A percentile compares a stretch with the other conserved stretches of the same genome.
Evolutionary conservation across 1,139 yeast genomes (phyloP).

Genomic region (Pichia sp.): DNA sequence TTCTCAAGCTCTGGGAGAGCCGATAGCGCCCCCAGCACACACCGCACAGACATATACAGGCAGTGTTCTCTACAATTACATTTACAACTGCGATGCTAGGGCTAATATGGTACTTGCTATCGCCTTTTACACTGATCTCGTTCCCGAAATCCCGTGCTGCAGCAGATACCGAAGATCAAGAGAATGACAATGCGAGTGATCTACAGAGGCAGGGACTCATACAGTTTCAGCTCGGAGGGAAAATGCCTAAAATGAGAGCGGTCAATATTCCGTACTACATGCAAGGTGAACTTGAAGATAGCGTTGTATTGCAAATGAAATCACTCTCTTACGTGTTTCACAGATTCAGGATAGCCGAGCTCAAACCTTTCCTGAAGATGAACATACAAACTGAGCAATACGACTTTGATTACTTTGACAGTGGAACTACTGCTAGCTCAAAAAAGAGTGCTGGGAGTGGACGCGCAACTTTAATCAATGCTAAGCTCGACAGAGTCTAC

Average conservation of each 20-base stretch:
- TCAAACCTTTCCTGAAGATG: slow-evolving; percentile 35
- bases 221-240: too few relatives aligned
- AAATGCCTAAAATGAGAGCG: slow-evolving; percentile 14
- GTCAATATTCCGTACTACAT: slow-evolving; percentile 39
- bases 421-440: neutral
- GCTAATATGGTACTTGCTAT: slow-evolving; percentile 9
- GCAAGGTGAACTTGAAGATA: slow-evolving; percentile 44
- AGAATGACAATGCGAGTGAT: too few relatives aligned
- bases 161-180: neutral
- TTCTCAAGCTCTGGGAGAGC: too few relatives aligned
- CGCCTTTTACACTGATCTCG: slow-evolving; percentile 7
- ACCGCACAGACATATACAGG: too few relatives aligned
- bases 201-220: too few relatives aligned
- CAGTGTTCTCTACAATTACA: neutral
- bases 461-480: slow-evolving; percentile 18
- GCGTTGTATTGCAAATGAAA: slow-evolving; percentile 52
- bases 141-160: slow-evolving; percentile 3
- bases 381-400: slow-evolving; percentile 5
- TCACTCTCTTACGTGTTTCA: slow-evolving; percentile 50
- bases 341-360: slow-evolving; percentile 39
- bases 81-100: slow-evolving; percentile 8
- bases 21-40: too few relatives aligned
- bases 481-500: slow-evolving; percentile 47
- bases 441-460: neutral
- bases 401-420: slow-evolving; percentile 16